Conservation (phyloP, 306 rosid genomes). For the Hippophae tibetana region DNA sequence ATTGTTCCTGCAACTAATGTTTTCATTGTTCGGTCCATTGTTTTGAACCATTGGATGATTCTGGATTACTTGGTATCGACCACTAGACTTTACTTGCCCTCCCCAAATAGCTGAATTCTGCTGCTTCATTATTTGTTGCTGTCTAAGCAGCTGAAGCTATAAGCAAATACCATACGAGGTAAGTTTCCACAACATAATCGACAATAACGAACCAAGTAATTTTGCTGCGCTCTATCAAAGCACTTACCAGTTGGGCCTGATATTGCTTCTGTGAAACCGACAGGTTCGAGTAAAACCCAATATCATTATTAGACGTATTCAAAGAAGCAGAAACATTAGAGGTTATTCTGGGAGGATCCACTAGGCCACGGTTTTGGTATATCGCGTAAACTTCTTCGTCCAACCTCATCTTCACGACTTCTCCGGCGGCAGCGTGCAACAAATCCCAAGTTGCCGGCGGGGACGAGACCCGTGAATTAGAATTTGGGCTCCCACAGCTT, state of each 20-base stretch:
- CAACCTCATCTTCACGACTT: conserved; percentile 32
- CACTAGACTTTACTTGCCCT: conserved; percentile 16
- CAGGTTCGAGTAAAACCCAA: conserved; percentile 2
- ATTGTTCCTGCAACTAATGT: conserved; percentile 6
- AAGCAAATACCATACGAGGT: too few relatives aligned
- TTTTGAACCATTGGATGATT: conserved; percentile 16
- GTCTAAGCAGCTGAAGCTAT: conserved; percentile 35
- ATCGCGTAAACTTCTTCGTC: conserved; percentile 18
- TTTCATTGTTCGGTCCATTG: conserved; percentile 28
- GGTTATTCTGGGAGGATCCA: conserved; percentile 21
- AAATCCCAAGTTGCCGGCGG: conserved; percentile 37
- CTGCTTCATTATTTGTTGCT: conserved; percentile 35
- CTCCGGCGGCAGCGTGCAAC: conserved; percentile 41
- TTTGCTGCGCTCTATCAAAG: too few relatives aligned
- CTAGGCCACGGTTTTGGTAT: neutral
- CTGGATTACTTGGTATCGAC: conserved; percentile 18
- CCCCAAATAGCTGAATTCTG: conserved; percentile 19
- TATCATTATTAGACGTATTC: conserved; percentile 20
- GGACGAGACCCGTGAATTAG: conserved; percentile 10
- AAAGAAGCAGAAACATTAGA: conserved; percentile 22
- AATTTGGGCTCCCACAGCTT: conserved; percentile 42
- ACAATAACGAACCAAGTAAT: too few relatives aligned
- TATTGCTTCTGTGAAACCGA: conserved; percentile 13
- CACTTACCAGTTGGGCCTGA: conserved; percentile 34
- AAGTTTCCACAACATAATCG: too few relatives aligned